Conservation (phyloP, 331 rosid genomes). For the Prunus yedoensis region DNA sequence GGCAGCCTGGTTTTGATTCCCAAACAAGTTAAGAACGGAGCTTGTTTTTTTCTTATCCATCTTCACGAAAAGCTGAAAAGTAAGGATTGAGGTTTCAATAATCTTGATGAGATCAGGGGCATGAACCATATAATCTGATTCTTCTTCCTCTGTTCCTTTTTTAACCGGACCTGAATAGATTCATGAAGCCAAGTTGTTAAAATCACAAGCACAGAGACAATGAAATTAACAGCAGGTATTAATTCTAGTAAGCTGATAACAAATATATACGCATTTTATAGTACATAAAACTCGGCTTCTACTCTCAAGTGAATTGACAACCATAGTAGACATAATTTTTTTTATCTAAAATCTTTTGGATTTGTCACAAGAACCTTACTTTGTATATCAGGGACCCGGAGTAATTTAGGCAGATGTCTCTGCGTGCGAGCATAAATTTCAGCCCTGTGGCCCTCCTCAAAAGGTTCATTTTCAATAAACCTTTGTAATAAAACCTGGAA, state of each 20-base stretch:
- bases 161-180: slow-evolving; percentile 61
- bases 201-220: neutral
- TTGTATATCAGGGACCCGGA: slow-evolving; percentile 80
- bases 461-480: slow-evolving; percentile 92
- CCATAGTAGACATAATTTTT: neutral
- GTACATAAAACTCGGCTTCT: neutral
- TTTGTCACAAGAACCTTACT: slow-evolving; percentile 37
- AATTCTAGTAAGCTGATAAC: neutral
- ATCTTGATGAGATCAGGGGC: slow-evolving; percentile 73
- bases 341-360: neutral
- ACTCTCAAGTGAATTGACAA: neutral
- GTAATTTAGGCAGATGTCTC: slow-evolving; percentile 64
- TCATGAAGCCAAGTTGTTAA: slow-evolving; percentile 21
- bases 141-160: slow-evolving; percentile 55
- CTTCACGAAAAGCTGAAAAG: slow-evolving; percentile 75
- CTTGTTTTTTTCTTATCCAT: slow-evolving; percentile 71
- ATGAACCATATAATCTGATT: slow-evolving; percentile 49
- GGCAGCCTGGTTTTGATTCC: slow-evolving; percentile 66
- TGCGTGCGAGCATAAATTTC: slow-evolving; percentile 72
- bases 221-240: neutral
- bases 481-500: slow-evolving; percentile 91
- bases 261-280: neutral
- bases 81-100: slow-evolving; percentile 72
- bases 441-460: slow-evolving; percentile 71
- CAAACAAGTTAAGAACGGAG: slow-evolving; percentile 50